Evolutionary conservation across 371 early-diverging fungal species (phyloP), one percentile per base, ranked within the genome.

Genomic region (Thermomucor indicae-seudaticae): DNA sequence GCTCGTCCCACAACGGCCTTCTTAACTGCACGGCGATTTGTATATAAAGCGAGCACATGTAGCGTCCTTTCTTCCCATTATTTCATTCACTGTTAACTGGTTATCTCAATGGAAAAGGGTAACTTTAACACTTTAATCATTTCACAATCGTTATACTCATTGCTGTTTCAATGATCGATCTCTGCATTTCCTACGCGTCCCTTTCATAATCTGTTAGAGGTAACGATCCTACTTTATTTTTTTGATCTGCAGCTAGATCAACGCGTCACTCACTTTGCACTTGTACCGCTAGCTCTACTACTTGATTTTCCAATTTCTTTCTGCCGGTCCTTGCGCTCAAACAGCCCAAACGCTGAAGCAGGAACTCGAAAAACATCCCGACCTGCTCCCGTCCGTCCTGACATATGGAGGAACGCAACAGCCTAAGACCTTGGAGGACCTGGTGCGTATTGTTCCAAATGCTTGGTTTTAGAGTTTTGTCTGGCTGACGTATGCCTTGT

Each of bases 401-500:
- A 75, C 78, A 59, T 85, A 85, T 79, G 79, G 73, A 44, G 89
- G 88, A 25, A 56, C 74, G 17, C 55, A 56, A 46, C 75, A 81
- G 27, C 62, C 75, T 1, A 63, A 74, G 51, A 64, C 80, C 0
- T 62, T 74, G 52, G 79, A 76, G 4, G 83, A 86, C 42, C 60
- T 90, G 51, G 88, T 82, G 58, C 71, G 64, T 44, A 47, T 22
- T 14, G 58, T 61, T 32, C 57, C 51, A 43, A 37, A 51, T 8
- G 27, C 25, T 14, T 19, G 37, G 19, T 37, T 5, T 3, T 11
- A 10, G 19, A 10, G 5, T 5, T 37, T 5, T 5, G 5, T 3
- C 37, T 37, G 37, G 19, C 37, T 5, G 37, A n/a, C n/a, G n/a
- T n/a, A n/a, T n/a, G n/a, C n/a, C n/a, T 37, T 37, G 5, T 7